These are phyloP conservation scores for Davidsoniella australis DNA, from an alignment of 2,329 filamentous ascomycete genomes.

Conservation along the genomic window DNA sequence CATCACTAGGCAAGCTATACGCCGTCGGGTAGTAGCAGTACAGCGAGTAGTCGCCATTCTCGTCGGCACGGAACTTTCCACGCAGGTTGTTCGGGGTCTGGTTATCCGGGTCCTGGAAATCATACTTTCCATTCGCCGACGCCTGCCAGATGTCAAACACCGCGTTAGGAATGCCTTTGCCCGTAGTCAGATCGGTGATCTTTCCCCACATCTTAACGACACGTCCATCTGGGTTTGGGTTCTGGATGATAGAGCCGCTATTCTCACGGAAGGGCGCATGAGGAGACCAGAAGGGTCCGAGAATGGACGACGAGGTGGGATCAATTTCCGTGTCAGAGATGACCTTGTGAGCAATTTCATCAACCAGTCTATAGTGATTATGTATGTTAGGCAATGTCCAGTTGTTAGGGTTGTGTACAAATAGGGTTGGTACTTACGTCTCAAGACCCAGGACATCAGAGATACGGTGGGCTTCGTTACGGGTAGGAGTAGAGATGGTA, in stretches of 20 bases:
- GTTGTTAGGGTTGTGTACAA: not conserved
- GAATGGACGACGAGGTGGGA: constrained; percentile 59
- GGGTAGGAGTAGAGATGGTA: constrained; percentile 46
- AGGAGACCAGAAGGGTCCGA: constrained; percentile 64
- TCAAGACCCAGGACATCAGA: constrained; percentile 61
- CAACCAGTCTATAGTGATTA: constrained; percentile 34
- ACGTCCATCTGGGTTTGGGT: constrained; percentile 39
- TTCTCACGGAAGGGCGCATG: constrained; percentile 54
- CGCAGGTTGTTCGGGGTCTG: constrained; percentile 59
- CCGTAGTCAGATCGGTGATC: constrained; percentile 46
- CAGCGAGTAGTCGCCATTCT: constrained; percentile 52
- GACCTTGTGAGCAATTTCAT: constrained; percentile 49
- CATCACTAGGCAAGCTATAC: constrained; percentile 53
- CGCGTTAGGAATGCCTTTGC: constrained; percentile 47
- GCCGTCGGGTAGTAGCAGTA: constrained; percentile 62
- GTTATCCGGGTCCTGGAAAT: constrained; percentile 56
- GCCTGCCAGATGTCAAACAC: constrained; percentile 69
- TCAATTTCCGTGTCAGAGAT: constrained; percentile 41
- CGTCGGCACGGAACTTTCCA: constrained; percentile 57
- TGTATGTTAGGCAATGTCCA: too few species aligned
- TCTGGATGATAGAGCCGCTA: constrained; percentile 49
- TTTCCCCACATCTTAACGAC: constrained; percentile 52
- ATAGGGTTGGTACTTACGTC: constrained; percentile 29
- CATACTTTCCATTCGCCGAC: constrained; percentile 58
- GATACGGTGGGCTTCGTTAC: constrained; percentile 59